Conservation (phyloP, 345 rosid species). For the Salix dunnii region DNA sequence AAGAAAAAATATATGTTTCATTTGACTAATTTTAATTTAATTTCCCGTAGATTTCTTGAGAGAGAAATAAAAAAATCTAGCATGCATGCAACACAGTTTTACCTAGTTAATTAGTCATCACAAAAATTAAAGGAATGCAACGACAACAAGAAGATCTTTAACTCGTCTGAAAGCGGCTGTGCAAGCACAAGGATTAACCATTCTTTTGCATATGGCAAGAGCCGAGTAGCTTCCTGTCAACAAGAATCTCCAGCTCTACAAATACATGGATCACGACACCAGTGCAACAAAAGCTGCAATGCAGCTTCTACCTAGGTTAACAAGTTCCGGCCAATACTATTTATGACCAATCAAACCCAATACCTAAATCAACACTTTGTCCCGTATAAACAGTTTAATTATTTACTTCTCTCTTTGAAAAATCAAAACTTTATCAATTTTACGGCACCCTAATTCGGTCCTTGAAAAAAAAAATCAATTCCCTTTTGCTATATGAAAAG, state of each 20-base stretch:
- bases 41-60: no score
- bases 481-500: no score
- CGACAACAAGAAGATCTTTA: neutral
- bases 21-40: no score
- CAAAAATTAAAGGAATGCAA: no score
- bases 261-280: neutral
- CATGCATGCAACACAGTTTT: no score
- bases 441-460: neutral
- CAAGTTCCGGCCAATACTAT: no score
- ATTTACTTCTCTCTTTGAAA: no score
- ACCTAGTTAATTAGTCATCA: no score
- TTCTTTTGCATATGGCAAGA: neutral
- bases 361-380: neutral
- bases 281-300: neutral
- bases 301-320: neutral
- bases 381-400: neutral
- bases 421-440: no score
- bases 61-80: no score
- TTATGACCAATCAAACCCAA: neutral
- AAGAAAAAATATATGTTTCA: no score
- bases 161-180: neutral
- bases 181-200: neutral
- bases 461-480: neutral
- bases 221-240: neutral
- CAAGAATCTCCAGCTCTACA: neutral